These are phyloP conservation scores for Sarocladium oryzae DNA, from an alignment of 2,329 filamentous ascomycete genomes.

Conservation along the genomic window DNA sequence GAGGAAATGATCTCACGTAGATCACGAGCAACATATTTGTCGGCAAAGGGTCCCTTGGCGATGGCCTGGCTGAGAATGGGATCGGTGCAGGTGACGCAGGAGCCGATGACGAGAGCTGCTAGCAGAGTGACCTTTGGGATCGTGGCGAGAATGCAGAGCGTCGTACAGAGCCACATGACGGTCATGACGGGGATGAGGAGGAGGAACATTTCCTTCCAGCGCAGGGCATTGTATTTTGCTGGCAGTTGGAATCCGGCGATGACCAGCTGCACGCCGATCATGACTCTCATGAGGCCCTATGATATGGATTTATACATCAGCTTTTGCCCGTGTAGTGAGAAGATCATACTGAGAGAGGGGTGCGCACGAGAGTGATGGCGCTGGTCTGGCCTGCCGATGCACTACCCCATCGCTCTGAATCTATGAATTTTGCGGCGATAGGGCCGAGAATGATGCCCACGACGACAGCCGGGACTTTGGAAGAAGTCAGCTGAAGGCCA, in stretches of 20 bases:
- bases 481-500: conserved; percentile 4
- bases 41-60: conserved; percentile 49
- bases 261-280: conserved; percentile 57
- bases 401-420: conserved; percentile 34
- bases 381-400: conserved; percentile 22
- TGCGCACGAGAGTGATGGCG: conserved; percentile 34
- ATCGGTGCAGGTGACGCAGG: conserved; percentile 56
- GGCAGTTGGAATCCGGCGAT: conserved; percentile 58
- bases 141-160: conserved; percentile 46
- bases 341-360: too few species aligned
- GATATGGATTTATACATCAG: too few species aligned
- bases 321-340: too few species aligned
- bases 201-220: conserved; percentile 47
- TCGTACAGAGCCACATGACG: conserved; percentile 54
- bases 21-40: conserved; percentile 51
- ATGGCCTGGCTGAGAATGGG: conserved; percentile 56
- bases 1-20: conserved; percentile 56
- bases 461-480: conserved; percentile 47
- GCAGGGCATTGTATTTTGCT: conserved; percentile 42
- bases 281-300: conserved; percentile 48
- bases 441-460: conserved; percentile 50
- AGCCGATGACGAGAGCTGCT: conserved; percentile 49
- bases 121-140: conserved; percentile 49
- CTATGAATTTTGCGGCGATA: conserved; percentile 45
- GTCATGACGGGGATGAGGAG: conserved; percentile 55